Evolutionary conservation across 768 basidiomycete genomes (phyloP).

Genomic region (Tylopilus intermedius): DNA sequence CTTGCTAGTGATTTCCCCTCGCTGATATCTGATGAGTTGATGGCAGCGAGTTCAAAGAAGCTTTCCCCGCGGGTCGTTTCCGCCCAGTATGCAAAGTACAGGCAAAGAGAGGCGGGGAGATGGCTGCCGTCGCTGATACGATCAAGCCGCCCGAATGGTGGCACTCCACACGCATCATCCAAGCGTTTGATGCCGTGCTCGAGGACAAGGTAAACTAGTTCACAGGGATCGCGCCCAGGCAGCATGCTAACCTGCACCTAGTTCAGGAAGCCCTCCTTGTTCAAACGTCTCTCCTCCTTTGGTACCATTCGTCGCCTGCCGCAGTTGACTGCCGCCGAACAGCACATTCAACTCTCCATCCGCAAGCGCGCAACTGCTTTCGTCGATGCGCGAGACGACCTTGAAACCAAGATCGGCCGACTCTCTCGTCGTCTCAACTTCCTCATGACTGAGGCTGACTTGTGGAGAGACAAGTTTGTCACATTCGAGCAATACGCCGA

Average conservation of each 20-base stretch:
- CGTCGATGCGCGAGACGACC: slow-evolving; percentile 88
- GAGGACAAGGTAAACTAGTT: slow-evolving; percentile 62
- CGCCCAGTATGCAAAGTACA: slow-evolving; percentile 88
- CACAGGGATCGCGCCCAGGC: background rate
- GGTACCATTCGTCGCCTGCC: slow-evolving; percentile 67
- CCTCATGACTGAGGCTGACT: slow-evolving; percentile 84
- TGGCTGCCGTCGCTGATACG: slow-evolving; percentile 80
- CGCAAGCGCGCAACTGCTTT: slow-evolving; percentile 92
- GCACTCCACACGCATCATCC: slow-evolving; percentile 86
- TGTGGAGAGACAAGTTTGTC: slow-evolving; percentile 92
- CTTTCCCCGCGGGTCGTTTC: slow-evolving; percentile 90
- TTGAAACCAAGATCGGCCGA: slow-evolving; percentile 90
- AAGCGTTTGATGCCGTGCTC: slow-evolving; percentile 83
- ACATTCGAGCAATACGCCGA: slow-evolving; percentile 93
- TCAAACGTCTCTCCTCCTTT: slow-evolving; percentile 79
- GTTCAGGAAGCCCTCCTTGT: slow-evolving; percentile 85
- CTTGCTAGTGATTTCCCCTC: background rate
- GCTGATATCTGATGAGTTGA: background rate
- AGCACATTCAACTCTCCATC: slow-evolving; percentile 81
- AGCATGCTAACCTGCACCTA: slow-evolving; percentile 26
- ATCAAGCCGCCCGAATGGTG: slow-evolving; percentile 93
- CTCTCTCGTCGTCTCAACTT: slow-evolving; percentile 82
- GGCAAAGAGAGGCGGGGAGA: slow-evolving; percentile 74
- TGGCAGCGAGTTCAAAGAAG: slow-evolving; percentile 85
- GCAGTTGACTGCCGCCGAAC: slow-evolving; percentile 73